Evolutionary conservation across 129 eudicot species (phyloP), one percentile per base, ranked within the genome.

Genomic region (Dittrichia graveolens): DNA sequence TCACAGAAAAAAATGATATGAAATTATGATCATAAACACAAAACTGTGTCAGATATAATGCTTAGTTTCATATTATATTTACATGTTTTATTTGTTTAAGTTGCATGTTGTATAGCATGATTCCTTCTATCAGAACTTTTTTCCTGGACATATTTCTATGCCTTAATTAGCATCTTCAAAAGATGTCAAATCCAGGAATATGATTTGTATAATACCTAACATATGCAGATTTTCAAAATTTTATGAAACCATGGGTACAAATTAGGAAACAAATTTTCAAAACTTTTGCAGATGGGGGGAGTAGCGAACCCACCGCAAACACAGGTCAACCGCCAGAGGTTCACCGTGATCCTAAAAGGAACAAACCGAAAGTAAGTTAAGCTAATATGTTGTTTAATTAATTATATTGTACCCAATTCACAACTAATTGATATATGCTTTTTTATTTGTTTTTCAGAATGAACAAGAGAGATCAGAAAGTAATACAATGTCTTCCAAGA

Each of bases 401-500:
- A 68, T 58, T 10, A 48, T 56, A 58, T 18, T 12, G 11, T 10
- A 3, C 31, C 35, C 37, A 53, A 18, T 45, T 71, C 19, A 6
- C 1, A 13, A 59, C 37, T 53, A 24, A 24, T 24, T 24, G 54
- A 73, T 44, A 24, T 69, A 6, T 52, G 5, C 13, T 54, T 10
- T 12, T 31, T 9, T 11, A 6, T 56, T 0, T 76, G 11, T 39
- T 69, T 68, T 34, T 14, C 84, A 89, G 95, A 74, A 73, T 67
- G 84, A 73, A 65, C 82, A 50, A 60, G 67, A 80, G 37, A 48
- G 37, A 4, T 1, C 58, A 38, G 87, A 80, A 13, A 9, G 81
- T 0, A 41, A 75, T 53, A 31, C 85, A 40, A 44, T n/a, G 11
- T 37, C 65, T 43, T 65, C 75, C 6, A 91, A 88, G 78, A 55